phyloP scores from a whole-genome alignment of 169 alveolate genomes.

The Plasmodium cynomolgi region DNA sequence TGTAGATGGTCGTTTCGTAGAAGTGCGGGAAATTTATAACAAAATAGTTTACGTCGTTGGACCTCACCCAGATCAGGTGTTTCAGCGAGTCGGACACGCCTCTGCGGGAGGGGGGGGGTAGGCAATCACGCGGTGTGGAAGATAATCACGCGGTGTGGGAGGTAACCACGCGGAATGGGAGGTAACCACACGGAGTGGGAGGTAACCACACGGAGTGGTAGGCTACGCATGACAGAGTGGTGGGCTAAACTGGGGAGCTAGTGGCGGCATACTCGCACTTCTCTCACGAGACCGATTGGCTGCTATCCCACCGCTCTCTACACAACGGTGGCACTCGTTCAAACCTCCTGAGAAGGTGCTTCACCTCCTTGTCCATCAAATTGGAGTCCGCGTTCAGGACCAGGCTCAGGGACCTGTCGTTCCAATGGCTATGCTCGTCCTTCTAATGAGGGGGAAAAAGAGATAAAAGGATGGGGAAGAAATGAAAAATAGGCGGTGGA shows the following conservation, averaged over 20 bases:
- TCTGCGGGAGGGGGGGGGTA: not conserved
- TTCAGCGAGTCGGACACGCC: slow-evolving; percentile 62
- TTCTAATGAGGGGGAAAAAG: not conserved
- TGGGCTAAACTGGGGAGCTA: not conserved
- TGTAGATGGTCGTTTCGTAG: slow-evolving; percentile 59
- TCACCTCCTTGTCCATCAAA: slow-evolving; percentile 50
- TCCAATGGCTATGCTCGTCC: slow-evolving; percentile 60
- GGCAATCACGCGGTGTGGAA: not conserved
- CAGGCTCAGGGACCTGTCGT: slow-evolving; percentile 32
- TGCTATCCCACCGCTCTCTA: not conserved
- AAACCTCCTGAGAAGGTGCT: slow-evolving; percentile 45
- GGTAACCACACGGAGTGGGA: not conserved
- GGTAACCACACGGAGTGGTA: not conserved
- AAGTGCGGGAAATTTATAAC: slow-evolving; percentile 64
- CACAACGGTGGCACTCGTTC: not conserved
- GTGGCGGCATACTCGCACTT: not conserved
- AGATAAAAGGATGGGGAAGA: not conserved
- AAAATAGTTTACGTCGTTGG: slow-evolving; percentile 58
- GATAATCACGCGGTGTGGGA: not conserved
- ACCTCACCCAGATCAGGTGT: slow-evolving; percentile 52
- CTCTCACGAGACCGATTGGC: not conserved
- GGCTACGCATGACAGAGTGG: not conserved
- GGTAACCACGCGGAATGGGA: not conserved
- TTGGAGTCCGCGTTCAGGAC: slow-evolving; percentile 45
- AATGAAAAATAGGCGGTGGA: not conserved